Evolutionary conservation across 257 asterid species (phyloP).

Genomic region (Thymus mandschuricus): DNA sequence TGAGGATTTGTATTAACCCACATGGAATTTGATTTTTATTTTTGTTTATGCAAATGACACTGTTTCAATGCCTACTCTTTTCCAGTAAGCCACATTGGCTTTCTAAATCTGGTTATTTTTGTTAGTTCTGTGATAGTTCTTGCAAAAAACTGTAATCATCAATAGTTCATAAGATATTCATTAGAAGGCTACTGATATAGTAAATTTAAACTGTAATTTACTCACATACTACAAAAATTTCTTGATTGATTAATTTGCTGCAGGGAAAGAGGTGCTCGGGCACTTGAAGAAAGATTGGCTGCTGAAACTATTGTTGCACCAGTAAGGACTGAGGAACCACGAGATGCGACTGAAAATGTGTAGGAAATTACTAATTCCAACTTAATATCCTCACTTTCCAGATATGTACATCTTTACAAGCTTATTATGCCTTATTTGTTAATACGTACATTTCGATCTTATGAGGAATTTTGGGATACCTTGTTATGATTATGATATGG

Average conservation of each 20-base stretch:
- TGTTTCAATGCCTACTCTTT: no score
- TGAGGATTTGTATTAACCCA: no score
- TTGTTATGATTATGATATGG: slow-evolving; percentile 9
- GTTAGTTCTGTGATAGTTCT: no score
- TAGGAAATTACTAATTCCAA: slow-evolving; percentile 41
- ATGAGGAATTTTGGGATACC: slow-evolving; percentile 30
- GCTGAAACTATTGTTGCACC: slow-evolving; percentile 69
- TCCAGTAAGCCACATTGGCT: no score
- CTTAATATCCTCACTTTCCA: slow-evolving; percentile 33
- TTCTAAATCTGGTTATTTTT: no score
- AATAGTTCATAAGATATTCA: no score
- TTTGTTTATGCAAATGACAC: no score
- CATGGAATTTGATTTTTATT: no score
- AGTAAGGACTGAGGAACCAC: slow-evolving; percentile 53
- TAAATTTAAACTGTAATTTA: no score
- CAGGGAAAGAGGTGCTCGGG: slow-evolving; percentile 98
- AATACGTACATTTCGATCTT: slow-evolving; percentile 19
- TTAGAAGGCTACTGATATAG: no score
- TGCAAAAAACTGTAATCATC: no score
- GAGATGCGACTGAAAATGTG: slow-evolving; percentile 66
- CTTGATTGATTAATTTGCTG: slow-evolving; percentile 12
- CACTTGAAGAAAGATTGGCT: slow-evolving; percentile 89
- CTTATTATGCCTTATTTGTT: slow-evolving; percentile 33
- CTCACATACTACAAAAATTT: background rate
- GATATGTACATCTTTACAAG: slow-evolving; percentile 34